phyloP scores from a whole-genome alignment of 2,329 filamentous ascomycete species.

The Penicillium capsulatum region DNA sequence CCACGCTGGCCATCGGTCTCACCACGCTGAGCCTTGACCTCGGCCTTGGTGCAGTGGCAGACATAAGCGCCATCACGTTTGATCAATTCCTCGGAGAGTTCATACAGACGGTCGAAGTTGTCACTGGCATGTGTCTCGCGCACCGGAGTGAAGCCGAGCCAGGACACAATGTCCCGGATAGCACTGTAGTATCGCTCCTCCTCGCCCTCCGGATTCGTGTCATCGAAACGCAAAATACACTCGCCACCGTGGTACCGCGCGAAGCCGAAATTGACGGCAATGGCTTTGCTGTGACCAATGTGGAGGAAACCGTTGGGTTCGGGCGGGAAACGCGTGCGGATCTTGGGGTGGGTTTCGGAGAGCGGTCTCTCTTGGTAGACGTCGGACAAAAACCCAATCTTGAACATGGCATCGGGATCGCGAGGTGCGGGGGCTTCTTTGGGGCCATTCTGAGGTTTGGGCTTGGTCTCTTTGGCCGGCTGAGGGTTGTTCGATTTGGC shows the following conservation, averaged over 20 bases:
- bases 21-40: constrained; percentile 83
- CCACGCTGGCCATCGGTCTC: constrained; percentile 62
- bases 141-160: constrained; percentile 76
- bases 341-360: constrained; percentile 32
- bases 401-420: constrained; percentile 67
- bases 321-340: constrained; percentile 70
- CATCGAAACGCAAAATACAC: constrained; percentile 78
- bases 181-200: constrained; percentile 83
- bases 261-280: constrained; percentile 94
- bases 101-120: constrained; percentile 83
- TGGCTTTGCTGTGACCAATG: constrained; percentile 92
- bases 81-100: constrained; percentile 82
- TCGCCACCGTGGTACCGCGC: constrained; percentile 76
- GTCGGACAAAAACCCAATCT: constrained; percentile 68
- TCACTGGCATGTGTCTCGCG: constrained; percentile 84
- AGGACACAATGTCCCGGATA: constrained; percentile 82
- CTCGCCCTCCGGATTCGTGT: constrained; percentile 92
- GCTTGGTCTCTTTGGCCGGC: constrained; percentile 49
- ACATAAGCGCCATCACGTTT: constrained; percentile 67
- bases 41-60: constrained; percentile 74
- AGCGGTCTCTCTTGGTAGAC: constrained; percentile 65
- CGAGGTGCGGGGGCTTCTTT: constrained; percentile 29
- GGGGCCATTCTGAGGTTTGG: constrained; percentile 35
- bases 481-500: constrained; percentile 34
- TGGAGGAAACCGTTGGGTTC: constrained; percentile 93